phyloP scores from a whole-genome alignment of 2,329 filamentous ascomycete species.

The Talaromyces sp. region DNA sequence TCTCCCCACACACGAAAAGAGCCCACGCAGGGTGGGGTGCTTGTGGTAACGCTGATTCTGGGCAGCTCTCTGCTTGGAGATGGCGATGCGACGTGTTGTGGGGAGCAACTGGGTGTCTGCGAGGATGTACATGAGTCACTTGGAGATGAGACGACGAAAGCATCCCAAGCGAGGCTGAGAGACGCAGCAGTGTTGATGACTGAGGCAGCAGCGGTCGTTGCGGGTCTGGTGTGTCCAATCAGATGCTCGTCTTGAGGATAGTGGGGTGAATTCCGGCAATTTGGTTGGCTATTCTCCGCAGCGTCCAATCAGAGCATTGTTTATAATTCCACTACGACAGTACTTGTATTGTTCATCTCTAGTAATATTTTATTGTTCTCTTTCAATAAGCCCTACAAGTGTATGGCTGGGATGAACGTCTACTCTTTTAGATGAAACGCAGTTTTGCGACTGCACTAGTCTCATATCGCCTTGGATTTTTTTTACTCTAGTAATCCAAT shows the following conservation, averaged over 20 bases:
- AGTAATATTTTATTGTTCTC: not conserved
- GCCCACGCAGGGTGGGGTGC: not conserved
- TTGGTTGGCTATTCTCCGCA: not conserved
- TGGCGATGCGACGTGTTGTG: not conserved
- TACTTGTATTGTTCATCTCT: not conserved
- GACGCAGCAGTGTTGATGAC: not conserved
- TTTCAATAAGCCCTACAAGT: too few species aligned
- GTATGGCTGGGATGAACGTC: too few species aligned
- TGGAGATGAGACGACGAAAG: not conserved
- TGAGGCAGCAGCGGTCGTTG: not conserved
- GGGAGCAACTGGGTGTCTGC: not conserved
- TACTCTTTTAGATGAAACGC: too few species aligned
- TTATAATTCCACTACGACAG: not conserved
- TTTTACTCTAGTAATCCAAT: too few species aligned
- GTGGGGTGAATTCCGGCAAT: not conserved
- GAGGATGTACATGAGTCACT: not conserved
- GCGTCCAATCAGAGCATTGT: not conserved
- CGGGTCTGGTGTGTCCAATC: not conserved
- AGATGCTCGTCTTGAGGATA: rapidly evolving
- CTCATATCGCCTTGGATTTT: too few species aligned
- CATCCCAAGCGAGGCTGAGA: not conserved
- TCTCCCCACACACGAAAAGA: slow-evolving; percentile 9
- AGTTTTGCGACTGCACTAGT: too few species aligned
- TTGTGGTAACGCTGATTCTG: not conserved
- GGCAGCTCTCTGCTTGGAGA: not conserved